Evolutionary conservation across 2,329 filamentous ascomycete species (phyloP), one percentile per base, ranked within the genome.

Genomic region (Claviceps pusilla): DNA sequence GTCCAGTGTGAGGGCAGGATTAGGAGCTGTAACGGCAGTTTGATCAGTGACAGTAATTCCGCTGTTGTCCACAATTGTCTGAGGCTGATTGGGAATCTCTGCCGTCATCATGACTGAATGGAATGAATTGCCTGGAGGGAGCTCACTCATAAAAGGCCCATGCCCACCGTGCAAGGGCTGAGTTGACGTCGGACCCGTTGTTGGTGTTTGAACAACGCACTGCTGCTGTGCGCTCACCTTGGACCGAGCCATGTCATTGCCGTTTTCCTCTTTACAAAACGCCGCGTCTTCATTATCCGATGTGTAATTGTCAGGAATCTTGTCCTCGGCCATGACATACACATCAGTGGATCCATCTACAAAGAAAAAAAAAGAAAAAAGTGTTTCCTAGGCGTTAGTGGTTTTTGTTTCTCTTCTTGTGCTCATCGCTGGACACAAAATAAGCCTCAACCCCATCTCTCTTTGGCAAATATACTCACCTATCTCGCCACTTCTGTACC

Each of bases 401-500:
- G 24, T 24, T 24, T 9, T 3, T 12, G 9, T 37, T 19, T 16
- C n/a, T 12, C 12, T 48, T 29, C 14, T 29, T 12, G 5, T 43
- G 49, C 16, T 19, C 4, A 42, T 42, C 49, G 11, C 48, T 24
- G 3, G 4, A 14, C 12, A 29, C 1, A 48, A 33, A 45, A 24
- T 7, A 45, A 14, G 39, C 14, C 39, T 1, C 39, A 4, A 41
- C 5, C 1, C 7, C 16, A n/a, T 7, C 6, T 16, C 14, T 6
- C 5, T 16, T 41, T 3, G 14, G 7, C 6, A 41, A 41, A 24
- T 12, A 4, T 16, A 60, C 73, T 58, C 65, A 83, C 80, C 79
- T 51, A 83, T 77, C 60, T 81, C 77, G 31, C 73, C 75, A 47
- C 76, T 73, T 58, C 69, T 76, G 60, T 68, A 82, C 4, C 75